Conservation (phyloP, 1,139 yeast genomes). For the Yamadazyma spencermartinsiae region DNA sequence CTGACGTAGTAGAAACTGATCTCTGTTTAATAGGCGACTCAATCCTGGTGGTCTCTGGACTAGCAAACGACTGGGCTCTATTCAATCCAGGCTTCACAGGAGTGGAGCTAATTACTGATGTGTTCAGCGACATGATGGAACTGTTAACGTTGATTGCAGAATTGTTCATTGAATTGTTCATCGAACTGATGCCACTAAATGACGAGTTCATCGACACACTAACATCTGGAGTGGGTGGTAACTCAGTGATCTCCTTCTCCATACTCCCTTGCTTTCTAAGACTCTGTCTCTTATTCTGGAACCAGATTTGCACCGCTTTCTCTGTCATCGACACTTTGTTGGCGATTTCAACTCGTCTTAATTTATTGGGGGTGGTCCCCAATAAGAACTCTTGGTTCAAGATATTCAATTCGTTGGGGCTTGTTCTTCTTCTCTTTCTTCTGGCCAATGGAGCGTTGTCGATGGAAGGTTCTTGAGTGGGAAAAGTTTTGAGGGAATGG, state of each 20-base stretch:
- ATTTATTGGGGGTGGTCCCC: conserved; percentile 81
- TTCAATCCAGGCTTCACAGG: conserved; percentile 24
- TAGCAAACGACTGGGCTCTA: conserved; percentile 29
- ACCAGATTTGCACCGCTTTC: conserved; percentile 97
- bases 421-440: conserved; percentile 92
- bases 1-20: conserved; percentile 19
- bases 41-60: conserved; percentile 22
- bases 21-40: conserved; percentile 25
- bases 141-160: conserved; percentile 14
- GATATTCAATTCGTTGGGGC: conserved; percentile 79
- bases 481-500: conserved; percentile 86
- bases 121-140: conserved; percentile 14
- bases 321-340: conserved; percentile 85
- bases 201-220: conserved; percentile 9
- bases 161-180: conserved; percentile 10
- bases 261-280: conserved; percentile 52
- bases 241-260: conserved; percentile 46
- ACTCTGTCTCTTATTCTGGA: conserved; percentile 91
- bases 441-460: conserved; percentile 91
- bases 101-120: conserved; percentile 22
- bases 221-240: conserved; percentile 42
- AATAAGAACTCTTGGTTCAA: conserved; percentile 74
- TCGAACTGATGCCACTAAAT: conserved; percentile 4
- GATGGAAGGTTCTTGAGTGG: conserved; percentile 77
- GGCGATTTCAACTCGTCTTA: conserved; percentile 75